Evolutionary conservation across 352 stramenopile species (phyloP).

Genomic region (Plasmopara viticola): DNA sequence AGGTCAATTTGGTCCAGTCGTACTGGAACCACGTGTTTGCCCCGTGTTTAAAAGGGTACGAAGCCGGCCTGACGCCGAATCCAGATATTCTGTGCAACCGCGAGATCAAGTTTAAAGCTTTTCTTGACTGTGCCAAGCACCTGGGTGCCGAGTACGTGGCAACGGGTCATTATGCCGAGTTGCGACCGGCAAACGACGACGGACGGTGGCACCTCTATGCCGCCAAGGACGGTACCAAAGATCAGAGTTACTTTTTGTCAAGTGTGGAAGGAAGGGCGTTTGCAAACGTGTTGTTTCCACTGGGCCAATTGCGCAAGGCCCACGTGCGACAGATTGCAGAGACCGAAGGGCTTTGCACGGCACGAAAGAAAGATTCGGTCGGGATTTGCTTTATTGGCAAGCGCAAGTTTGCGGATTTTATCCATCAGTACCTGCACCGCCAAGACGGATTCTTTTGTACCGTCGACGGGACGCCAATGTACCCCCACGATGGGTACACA

Average conservation of each 20-base stretch:
- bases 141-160: conserved; percentile 89
- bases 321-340: conserved; percentile 88
- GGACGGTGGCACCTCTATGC: conserved; percentile 65
- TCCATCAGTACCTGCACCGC: conserved; percentile 87
- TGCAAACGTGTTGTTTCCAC: conserved; percentile 89
- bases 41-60: conserved; percentile 90
- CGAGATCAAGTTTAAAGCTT: conserved; percentile 98
- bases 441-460: conserved; percentile 78
- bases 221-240: conserved; percentile 86
- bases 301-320: conserved; percentile 90
- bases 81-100: conserved; percentile 96
- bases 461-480: conserved; percentile 50
- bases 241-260: conserved; percentile 97
- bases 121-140: conserved; percentile 87
- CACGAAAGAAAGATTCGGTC: conserved; percentile 93
- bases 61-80: conserved; percentile 87
- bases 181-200: conserved; percentile 33
- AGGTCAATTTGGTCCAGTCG: conserved; percentile 89
- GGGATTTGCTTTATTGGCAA: conserved; percentile 99
- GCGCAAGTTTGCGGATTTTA: conserved; percentile 88
- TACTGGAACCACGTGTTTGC: conserved; percentile 98
- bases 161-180: conserved; percentile 93
- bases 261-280: conserved; percentile 69
- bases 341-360: conserved; percentile 77
- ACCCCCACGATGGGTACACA: conserved; percentile 72